phyloP scores from a whole-genome alignment of 1,139 yeast species.

The Scheffersomyces cryptocercus region DNA sequence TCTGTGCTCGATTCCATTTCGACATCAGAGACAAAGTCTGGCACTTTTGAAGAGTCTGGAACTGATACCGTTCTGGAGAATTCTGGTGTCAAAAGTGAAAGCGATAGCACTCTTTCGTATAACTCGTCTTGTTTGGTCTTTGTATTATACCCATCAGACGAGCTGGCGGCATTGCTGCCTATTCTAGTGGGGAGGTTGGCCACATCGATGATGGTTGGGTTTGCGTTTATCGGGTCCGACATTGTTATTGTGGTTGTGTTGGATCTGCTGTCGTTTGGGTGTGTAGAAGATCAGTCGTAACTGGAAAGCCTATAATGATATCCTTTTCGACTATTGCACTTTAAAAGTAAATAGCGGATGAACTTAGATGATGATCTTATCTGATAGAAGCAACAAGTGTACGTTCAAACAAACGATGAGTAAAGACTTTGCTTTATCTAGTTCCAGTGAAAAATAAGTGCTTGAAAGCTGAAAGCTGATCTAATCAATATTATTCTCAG shows the following conservation, averaged over 20 bases:
- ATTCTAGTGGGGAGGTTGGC: slow-evolving; percentile 73
- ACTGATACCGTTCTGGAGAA: neutral
- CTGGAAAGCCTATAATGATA: neutral
- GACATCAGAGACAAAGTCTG: slow-evolving; percentile 29
- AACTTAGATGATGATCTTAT: no score
- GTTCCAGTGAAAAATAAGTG: no score
- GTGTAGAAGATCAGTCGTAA: no score
- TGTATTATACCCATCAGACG: slow-evolving; percentile 4
- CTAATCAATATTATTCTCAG: no score
- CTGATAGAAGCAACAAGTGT: no score
- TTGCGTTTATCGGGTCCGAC: slow-evolving; percentile 86
- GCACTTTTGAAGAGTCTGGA: slow-evolving; percentile 9
- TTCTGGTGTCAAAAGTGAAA: slow-evolving; percentile 19
- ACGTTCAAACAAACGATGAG: no score
- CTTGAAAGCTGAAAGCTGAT: no score
- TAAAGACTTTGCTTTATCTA: no score
- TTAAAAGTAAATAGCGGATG: no score
- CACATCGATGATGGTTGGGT: slow-evolving; percentile 81
- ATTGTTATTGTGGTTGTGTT: slow-evolving; percentile 18
- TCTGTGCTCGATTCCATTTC: slow-evolving; percentile 21
- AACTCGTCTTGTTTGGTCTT: slow-evolving; percentile 16
- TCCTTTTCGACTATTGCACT: neutral
- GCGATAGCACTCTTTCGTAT: slow-evolving; percentile 21
- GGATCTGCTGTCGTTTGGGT: no score
- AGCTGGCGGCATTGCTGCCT: slow-evolving; percentile 16